phyloP scores from a whole-genome alignment of 2,329 filamentous ascomycete species.

The Fusarium sp. region DNA sequence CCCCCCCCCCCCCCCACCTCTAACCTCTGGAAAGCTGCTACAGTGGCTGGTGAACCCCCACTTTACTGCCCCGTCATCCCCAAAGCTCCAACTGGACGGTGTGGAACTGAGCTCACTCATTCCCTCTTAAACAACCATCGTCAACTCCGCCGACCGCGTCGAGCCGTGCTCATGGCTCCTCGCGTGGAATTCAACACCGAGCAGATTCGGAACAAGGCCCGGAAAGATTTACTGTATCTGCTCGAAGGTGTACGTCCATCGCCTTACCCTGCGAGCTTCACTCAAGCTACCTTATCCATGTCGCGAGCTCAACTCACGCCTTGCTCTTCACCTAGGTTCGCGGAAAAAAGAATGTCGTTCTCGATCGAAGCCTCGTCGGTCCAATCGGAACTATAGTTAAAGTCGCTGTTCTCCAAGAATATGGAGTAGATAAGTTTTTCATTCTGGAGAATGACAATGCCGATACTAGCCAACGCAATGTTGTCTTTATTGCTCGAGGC shows the following conservation, averaged over 20 bases:
- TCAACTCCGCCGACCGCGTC: conserved; percentile 45
- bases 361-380: conserved; percentile 89
- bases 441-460: conserved; percentile 95
- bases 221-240: conserved; percentile 87
- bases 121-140: conserved; percentile 17
- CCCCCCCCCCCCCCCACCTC: too few relatives aligned
- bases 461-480: conserved; percentile 92
- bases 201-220: conserved; percentile 81
- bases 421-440: conserved; percentile 98
- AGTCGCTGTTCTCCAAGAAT: conserved; percentile 93
- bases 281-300: conserved; percentile 1
- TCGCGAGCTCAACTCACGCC: conserved; percentile 22
- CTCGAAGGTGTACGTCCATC: conserved; percentile 86
- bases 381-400: conserved; percentile 92
- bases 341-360: conserved; percentile 97
- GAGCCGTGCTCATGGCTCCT: conserved; percentile 70
- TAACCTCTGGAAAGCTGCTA: not conserved
- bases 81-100: conserved; percentile 21
- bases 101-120: conserved; percentile 28
- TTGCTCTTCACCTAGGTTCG: conserved; percentile 71
- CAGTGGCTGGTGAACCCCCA: conserved; percentile 10
- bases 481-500: conserved; percentile 91
- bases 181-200: conserved; percentile 76
- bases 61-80: conserved; percentile 37
- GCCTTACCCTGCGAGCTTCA: conserved; percentile 26